Evolutionary conservation across 1,139 yeast genomes (phyloP), one percentile per base, ranked within the genome.

Genomic region (Pichia sorboxylosa): DNA sequence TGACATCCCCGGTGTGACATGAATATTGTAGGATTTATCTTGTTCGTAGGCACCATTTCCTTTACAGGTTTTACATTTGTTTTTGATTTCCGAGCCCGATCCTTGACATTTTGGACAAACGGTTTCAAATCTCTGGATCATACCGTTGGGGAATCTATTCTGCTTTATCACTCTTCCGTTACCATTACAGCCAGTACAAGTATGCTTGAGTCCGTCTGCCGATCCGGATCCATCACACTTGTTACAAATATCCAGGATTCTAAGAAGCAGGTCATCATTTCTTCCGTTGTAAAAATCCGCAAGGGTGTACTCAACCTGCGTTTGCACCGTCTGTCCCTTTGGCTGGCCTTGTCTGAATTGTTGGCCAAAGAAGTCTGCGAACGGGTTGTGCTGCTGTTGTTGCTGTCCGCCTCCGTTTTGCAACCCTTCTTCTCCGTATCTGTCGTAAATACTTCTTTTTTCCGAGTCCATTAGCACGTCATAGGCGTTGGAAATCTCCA

Each of bases 401-500:
- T 27, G 31, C 11, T 48, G 52, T 19, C 59, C 63, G 9, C 58
- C 63, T 7, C 57, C 59, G 37, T 61, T 54, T 41, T 67, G 66
- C 19, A 87, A 64, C 2, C 87, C 92, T 22, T 90, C 94, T 42
- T 77, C 82, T 22, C 98, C 98, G 49, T 63, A 83, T 33, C 64
- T 63, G 54, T 90, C 97, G 52, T 79, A 90, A 24, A 73, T 67
- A 26, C 64, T 51, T 39, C 83, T 69, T 55, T 84, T 82, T 35
- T 80, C 82, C 11, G 69, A 58, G 51, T 87, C 87, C 38, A 77
- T 70, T 40, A 90, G 66, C 10, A 85, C 83, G 40, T 87, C 97
- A 54, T 90, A 90, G 0, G 97, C 97, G 46, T 81, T 94, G 7
- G 95, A 94, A 19, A 90, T 72, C 54, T 85, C 94, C 33, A 90